Evolutionary conservation across 106 monocot species (phyloP), one percentile per base, ranked within the genome.

Genomic region (Dendrobium officinale): DNA sequence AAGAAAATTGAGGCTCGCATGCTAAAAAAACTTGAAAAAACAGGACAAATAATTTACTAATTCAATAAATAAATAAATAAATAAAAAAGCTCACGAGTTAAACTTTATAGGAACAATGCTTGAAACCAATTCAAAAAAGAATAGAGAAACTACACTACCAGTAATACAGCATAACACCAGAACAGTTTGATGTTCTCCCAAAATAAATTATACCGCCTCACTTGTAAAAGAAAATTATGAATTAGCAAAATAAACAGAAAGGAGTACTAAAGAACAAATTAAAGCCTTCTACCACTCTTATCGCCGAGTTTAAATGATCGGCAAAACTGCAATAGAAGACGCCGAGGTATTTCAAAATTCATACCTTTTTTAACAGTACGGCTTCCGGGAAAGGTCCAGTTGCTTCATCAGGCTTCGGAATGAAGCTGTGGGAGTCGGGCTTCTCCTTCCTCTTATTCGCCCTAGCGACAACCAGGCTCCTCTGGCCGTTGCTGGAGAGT

Each of bases 311-410:
- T 7, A 48, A 48, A 48, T 48, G 51, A 51, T 22, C 22, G 24
- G 26, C 64, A 64, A 64, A 64, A 8, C 64, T 64, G 64, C 0
- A n/a, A 24, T 7, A 64, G 26, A 64, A 64, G 22, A 10, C 22
- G 5, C 22, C n/a, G 7, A 9, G 64, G 13, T n/a, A 64, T 37
- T 29, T 67, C 8, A 51, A 80, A 77, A 74, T 42, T 58, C 27
- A 26, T 9, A 97, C 97, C 91, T 92, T 86, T 87, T 89, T 95
- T 6, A 98, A 95, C 6, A 98, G 86, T 11, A 95, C 92, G 42
- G 92, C 87, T 79, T 98, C 98, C 10, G 98, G 98, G 79, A 86
- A 98, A 0, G 89, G 88, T 4, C 90, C 92, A 42, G 86, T 88
- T 77, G 89, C 78, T 88, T 97, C 97, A n/a, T 89, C 88, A 3